phyloP scores from a whole-genome alignment of 257 asterid genomes.

The Nicotiana attenuata region DNA sequence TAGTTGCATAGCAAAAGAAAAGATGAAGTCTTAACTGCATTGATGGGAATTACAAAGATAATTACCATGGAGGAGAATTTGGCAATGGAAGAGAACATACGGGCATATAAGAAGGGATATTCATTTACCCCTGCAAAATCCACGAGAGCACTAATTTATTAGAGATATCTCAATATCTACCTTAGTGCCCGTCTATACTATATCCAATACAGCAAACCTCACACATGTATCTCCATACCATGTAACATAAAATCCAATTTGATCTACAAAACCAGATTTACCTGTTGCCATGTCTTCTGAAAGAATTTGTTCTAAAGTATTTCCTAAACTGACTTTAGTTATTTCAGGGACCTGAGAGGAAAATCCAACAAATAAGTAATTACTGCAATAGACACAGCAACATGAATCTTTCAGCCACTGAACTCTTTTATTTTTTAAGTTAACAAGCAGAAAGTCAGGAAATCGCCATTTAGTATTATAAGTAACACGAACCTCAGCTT shows the following conservation, averaged over 20 bases:
- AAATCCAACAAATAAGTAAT: slow-evolving; percentile 11
- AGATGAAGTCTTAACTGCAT: slow-evolving; percentile 11
- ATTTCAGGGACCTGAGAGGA: slow-evolving; percentile 56
- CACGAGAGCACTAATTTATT: slow-evolving; percentile 14
- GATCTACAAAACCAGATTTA: slow-evolving; percentile 25
- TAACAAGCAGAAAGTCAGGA: background rate
- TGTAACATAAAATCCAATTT: slow-evolving; percentile 8
- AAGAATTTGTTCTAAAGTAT: slow-evolving; percentile 61
- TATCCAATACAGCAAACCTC: background rate
- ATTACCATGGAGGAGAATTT: slow-evolving; percentile 79
- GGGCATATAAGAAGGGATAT: slow-evolving; percentile 88
- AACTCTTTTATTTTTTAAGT: background rate
- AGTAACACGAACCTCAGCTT: slow-evolving; percentile 57
- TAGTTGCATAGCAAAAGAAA: slow-evolving; percentile 18
- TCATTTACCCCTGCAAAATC: slow-evolving; percentile 58
- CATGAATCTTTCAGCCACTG: background rate
- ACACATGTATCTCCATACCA: background rate
- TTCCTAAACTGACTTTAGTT: slow-evolving; percentile 32
- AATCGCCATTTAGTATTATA: background rate
- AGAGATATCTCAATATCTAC: slow-evolving; percentile 1
- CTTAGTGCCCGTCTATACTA: background rate
- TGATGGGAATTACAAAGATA: slow-evolving; percentile 8
- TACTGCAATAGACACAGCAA: background rate
- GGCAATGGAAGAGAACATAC: slow-evolving; percentile 80
- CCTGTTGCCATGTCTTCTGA: slow-evolving; percentile 82